Base-by-base conservation (phyloP, 345 rosid species). In the Lepidium didymum region DNA sequence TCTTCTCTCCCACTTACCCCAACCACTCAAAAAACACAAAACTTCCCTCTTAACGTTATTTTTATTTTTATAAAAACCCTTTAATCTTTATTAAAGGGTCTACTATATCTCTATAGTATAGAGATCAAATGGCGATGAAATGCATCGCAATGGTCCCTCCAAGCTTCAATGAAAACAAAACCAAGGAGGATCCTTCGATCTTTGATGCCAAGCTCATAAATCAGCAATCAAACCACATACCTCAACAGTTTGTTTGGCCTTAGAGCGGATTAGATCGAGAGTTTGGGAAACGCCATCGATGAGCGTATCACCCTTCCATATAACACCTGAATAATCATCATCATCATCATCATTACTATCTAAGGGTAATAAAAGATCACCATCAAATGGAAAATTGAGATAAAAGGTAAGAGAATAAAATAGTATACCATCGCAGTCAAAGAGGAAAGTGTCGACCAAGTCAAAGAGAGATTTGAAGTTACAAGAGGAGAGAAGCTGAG, bases 171-270 rank as follows among this genome's bases (percentile, higher is more conserved):
- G 73, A 60, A n/a, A 60, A 65, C 46, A 73, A 52, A 59, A 44
- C 41, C 62, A 67, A 51, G 33, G 72, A 59, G 13, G 37, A 50
- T 50, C 40, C 62, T 56, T 59, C 79, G 2, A 84, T 84, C 54
- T 92, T 92, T 19, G 93, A 88, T 37, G 84, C 93, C 25, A 61
- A 81, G 0, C 14, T 78, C 7, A 70, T 90, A 4, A 78, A 78
- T 7, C 61, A 68, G 53, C 80, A 84, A 51, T 11, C 82, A 25
- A 74, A 58, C 62, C 47, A 58, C 73, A 82, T 93, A 73, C 97
- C 97, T 15, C 73, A 78, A 37, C 81, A 88, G 75, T 93, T 90
- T 81, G 49, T 90, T 13, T 93, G 98, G 98, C 97, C 97, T 82
- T 85, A 27, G 96, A 87, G 29, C 96, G 92, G 68, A 93, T 87